phyloP scores from a whole-genome alignment of 176 grass and related monocot species.

The Phoenix roebelenii region DNA sequence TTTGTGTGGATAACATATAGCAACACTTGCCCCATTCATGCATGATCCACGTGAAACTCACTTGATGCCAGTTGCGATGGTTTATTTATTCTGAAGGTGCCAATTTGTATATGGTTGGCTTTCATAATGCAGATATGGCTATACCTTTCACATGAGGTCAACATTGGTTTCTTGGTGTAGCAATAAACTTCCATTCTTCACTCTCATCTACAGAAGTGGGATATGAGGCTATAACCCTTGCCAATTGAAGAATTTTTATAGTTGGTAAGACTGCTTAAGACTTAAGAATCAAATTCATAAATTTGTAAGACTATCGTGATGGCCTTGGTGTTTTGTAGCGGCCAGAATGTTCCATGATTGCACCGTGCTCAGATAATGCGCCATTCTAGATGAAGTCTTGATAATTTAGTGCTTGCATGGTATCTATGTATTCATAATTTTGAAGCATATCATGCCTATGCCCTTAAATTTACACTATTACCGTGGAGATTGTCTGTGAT shows the following conservation, averaged over 20 bases:
- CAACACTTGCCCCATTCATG: slow-evolving; percentile 1
- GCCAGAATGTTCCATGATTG: neutral
- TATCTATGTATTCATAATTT: neutral
- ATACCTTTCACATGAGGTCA: slow-evolving; percentile 17
- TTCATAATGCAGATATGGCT: slow-evolving; percentile 30
- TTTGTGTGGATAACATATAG: neutral
- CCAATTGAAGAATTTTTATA: slow-evolving; percentile 15
- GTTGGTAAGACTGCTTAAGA: slow-evolving; percentile 27
- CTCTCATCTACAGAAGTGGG: slow-evolving; percentile 14
- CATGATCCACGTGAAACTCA: slow-evolving; percentile 4
- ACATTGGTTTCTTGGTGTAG: slow-evolving; percentile 18
- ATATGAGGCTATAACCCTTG: slow-evolving; percentile 14
- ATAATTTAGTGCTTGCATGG: neutral
- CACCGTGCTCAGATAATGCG: slow-evolving; percentile 1
- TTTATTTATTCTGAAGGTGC: slow-evolving; percentile 25
- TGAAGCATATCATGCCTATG: no score
- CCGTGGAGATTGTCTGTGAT: no score
- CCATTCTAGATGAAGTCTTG: neutral
- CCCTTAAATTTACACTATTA: no score
- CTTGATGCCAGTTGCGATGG: slow-evolving; percentile 16
- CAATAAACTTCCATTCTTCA: slow-evolving; percentile 19
- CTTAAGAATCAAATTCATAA: slow-evolving; percentile 7
- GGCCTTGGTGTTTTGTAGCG: slow-evolving; percentile 1
- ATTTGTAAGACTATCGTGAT: slow-evolving; percentile 14
- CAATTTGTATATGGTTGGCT: slow-evolving; percentile 29